phyloP scores from a whole-genome alignment of 1,284 basidiomycete genomes.

The Pisolithus thermaeus region DNA sequence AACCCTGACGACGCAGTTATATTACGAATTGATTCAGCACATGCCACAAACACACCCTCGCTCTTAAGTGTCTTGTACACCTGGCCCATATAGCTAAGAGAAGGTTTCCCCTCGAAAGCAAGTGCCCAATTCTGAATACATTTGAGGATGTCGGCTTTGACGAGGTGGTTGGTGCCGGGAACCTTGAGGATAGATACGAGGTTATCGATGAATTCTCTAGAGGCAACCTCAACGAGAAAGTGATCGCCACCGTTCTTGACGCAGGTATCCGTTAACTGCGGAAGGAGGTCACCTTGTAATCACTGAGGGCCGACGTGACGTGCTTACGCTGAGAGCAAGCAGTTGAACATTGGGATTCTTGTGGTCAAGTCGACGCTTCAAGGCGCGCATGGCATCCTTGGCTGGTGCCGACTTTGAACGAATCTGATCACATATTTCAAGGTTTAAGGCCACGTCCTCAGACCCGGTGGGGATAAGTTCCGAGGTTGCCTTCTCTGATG shows the following conservation, averaged over 20 bases:
- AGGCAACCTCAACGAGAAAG: constrained; percentile 81
- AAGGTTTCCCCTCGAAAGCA: constrained; percentile 79
- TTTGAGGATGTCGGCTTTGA: constrained; percentile 77
- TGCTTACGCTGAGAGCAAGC: constrained; percentile 68
- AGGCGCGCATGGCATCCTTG: constrained; percentile 82
- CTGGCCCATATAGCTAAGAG: constrained; percentile 72
- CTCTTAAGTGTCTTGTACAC: constrained; percentile 71
- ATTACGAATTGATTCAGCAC: neutral
- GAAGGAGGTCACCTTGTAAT: constrained; percentile 8
- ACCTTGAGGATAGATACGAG: constrained; percentile 78
- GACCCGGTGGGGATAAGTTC: constrained; percentile 76
- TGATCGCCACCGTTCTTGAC: constrained; percentile 98
- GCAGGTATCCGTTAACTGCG: constrained; percentile 84
- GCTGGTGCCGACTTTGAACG: constrained; percentile 85
- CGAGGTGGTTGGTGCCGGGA: constrained; percentile 71
- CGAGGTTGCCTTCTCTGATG: constrained; percentile 83
- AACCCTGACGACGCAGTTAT: constrained; percentile 45
- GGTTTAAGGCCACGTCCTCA: constrained; percentile 90
- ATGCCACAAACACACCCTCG: constrained; percentile 48
- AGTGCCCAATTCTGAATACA: constrained; percentile 91
- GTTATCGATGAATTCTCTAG: constrained; percentile 92
- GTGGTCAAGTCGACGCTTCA: constrained; percentile 85
- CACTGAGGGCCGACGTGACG: constrained; percentile 26
- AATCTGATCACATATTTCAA: constrained; percentile 97
- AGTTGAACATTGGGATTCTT: constrained; percentile 97